Evolutionary conservation across 768 basidiomycete species (phyloP).

Genomic region (Suillus clintonianus): DNA sequence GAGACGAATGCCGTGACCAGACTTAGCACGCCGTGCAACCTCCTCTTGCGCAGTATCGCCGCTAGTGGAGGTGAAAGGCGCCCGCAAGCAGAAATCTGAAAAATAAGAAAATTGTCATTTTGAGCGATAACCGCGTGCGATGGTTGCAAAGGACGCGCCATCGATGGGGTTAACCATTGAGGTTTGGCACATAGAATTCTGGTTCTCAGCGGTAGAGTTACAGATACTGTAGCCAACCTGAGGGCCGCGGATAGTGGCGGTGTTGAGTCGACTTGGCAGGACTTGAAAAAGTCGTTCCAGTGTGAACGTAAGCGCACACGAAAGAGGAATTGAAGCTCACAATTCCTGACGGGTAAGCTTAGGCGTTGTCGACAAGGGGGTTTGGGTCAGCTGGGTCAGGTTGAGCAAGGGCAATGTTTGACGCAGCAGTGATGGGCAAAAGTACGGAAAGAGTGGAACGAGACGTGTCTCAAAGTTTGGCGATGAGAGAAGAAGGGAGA

Average conservation of each 20-base stretch:
- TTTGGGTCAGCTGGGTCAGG: constrained; percentile 45
- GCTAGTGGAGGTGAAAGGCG: constrained; percentile 50
- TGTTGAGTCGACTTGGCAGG: constrained; percentile 50
- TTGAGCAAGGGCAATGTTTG: constrained; percentile 32
- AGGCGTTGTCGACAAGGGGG: constrained; percentile 48
- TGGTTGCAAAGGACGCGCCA: constrained; percentile 23
- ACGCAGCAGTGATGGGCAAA: constrained; percentile 31
- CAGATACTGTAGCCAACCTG: constrained; percentile 70
- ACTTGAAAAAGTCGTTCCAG: constrained; percentile 31
- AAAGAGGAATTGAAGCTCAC: constrained; percentile 26
- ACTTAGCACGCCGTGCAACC: constrained; percentile 74
- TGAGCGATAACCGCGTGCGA: neutral
- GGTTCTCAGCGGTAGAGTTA: constrained; percentile 67
- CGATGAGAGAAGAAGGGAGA: neutral
- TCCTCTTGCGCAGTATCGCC: constrained; percentile 66
- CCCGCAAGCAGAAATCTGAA: constrained; percentile 75
- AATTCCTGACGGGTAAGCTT: constrained; percentile 43
- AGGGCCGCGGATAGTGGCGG: constrained; percentile 49
- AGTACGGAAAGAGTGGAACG: constrained; percentile 48
- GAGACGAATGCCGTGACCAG: constrained; percentile 65
- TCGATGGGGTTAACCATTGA: constrained; percentile 56
- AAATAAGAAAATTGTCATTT: constrained; percentile 26
- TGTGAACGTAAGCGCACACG: neutral
- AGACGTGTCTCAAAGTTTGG: constrained; percentile 41
- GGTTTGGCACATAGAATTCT: constrained; percentile 69